Percentiles rank a stretch among this genome's conserved stretches.
These are phyloP conservation scores for Calonectria naviculata DNA, from an alignment of 2,329 filamentous ascomycete species.

Conservation along the genomic window DNA sequence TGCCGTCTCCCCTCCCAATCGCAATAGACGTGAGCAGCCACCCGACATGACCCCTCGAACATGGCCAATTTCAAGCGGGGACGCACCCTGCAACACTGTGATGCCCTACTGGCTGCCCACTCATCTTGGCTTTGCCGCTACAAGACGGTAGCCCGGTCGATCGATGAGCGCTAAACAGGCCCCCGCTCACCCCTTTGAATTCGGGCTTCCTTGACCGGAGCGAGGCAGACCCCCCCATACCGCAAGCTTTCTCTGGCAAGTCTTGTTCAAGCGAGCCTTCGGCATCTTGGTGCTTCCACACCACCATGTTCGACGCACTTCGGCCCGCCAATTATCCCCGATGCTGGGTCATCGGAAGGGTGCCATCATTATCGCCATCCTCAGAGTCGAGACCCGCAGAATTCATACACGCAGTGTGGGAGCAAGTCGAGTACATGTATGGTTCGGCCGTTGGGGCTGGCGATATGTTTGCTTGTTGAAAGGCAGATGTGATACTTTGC, in stretches of 20 bases:
- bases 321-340: slow-evolving; percentile 28
- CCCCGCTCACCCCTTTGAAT: slow-evolving; percentile 20
- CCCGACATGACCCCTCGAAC: neutral
- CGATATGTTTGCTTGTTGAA: neutral
- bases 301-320: slow-evolving; percentile 15
- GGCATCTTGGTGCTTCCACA: slow-evolving; percentile 6
- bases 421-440: neutral
- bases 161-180: slow-evolving; percentile 31
- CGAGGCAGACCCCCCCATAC: neutral
- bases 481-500: neutral
- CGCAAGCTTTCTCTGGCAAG: neutral
- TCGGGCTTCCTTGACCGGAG: slow-evolving; percentile 9
- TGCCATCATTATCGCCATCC: slow-evolving; percentile 2
- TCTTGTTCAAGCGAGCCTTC: slow-evolving; percentile 4
- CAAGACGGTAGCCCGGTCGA: slow-evolving; percentile 37
- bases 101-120: slow-evolving; percentile 22
- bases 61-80: slow-evolving; percentile 18
- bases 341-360: slow-evolving; percentile 8
- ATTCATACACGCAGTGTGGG: too few relatives aligned
- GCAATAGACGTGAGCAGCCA: slow-evolving; percentile 2
- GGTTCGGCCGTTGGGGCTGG: neutral
- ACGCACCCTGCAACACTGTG: slow-evolving; percentile 7
- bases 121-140: slow-evolving; percentile 40
- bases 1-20: slow-evolving; percentile 8
- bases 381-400: neutral